phyloP scores from a whole-genome alignment of 371 early-diverging fungal genomes.

The Actinomortierella ambigua region DNA sequence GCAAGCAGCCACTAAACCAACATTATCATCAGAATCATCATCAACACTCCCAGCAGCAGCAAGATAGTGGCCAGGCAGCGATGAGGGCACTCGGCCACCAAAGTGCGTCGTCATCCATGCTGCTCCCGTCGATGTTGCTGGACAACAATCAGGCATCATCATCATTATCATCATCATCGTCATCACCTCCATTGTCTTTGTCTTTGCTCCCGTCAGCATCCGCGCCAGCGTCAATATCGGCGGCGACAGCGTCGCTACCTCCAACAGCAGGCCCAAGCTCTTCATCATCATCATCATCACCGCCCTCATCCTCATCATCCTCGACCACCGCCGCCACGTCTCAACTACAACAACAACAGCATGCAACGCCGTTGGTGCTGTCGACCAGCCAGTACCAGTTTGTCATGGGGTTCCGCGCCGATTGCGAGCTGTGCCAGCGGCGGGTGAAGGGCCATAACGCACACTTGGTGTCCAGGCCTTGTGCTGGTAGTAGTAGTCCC shows the following conservation, averaged over 20 bases:
- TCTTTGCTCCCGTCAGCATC: background rate
- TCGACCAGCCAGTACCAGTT: conserved; percentile 6
- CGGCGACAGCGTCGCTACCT: background rate
- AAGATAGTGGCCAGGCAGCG: too few relatives aligned
- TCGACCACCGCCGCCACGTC: background rate
- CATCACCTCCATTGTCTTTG: background rate
- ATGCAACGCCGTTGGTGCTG: background rate
- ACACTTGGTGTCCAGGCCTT: conserved; percentile 14
- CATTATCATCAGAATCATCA: too few relatives aligned
- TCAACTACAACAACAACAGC: background rate
- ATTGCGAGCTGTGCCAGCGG: conserved; percentile 43
- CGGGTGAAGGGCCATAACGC: conserved; percentile 47
- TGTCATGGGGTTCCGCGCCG: conserved; percentile 45
- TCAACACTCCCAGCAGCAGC: too few relatives aligned
- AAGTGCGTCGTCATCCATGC: too few relatives aligned
- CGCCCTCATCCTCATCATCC: background rate
- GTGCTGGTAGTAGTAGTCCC: too few relatives aligned
- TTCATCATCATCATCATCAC: background rate
- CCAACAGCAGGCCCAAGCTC: background rate
- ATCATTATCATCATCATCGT: background rate
- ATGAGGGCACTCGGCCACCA: too few relatives aligned
- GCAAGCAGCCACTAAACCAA: too few relatives aligned
- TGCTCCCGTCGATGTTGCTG: too few relatives aligned
- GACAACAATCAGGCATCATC: too few relatives aligned
- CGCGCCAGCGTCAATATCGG: conserved; percentile 4